Evolutionary conservation across 441 rosid genomes (phyloP), one percentile per base, ranked within the genome.

Genomic region (Bocquillonia castaneifolia): DNA sequence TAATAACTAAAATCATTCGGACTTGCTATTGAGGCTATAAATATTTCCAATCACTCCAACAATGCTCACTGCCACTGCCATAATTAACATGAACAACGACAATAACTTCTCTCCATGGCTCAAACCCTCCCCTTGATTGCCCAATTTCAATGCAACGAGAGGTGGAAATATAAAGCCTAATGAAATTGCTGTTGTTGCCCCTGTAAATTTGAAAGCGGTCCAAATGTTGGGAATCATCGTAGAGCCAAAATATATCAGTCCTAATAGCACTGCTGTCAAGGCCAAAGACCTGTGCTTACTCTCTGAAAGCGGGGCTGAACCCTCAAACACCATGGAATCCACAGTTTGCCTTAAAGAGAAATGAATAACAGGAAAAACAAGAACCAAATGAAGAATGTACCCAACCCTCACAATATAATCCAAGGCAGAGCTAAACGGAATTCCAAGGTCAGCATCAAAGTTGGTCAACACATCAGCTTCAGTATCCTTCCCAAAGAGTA

Each of bases 121-220:
- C 76, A 91, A 83, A 32, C 84, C 58, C 56, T 69, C 84, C 13
- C 83, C 90, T 62, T 58, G 73, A 10, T 73, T 68, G 65, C 91
- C 76, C 74, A 84, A 72, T 76, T 71, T 78, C 74, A 93, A 68
- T 1, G 97, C 91, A 66, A 93, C 71, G 10, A 91, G 92, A 75
- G 93, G 78, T 17, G 99, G 99, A 73, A 93, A 93, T 31, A 83
- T 93, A 67, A 91, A 93, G 59, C 99, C 99, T 65, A 93, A 81
- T 0, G 99, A 90, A 31, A 94, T 93, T 6, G 99, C 97, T 22
- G 96, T 82, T 51, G 99, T 91, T 15, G 99, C 97, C 15, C 99
- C 97, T 0, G 97, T 94, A 74, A 91, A 94, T 72, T 94, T 94
- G 72, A 94, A 94, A 58, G 97, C 97, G 0, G 91, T 90, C 99